These are phyloP conservation scores for Sanghuangporus sanghuang DNA, from an alignment of 1,284 basidiomycete species.

Conservation along the genomic window DNA sequence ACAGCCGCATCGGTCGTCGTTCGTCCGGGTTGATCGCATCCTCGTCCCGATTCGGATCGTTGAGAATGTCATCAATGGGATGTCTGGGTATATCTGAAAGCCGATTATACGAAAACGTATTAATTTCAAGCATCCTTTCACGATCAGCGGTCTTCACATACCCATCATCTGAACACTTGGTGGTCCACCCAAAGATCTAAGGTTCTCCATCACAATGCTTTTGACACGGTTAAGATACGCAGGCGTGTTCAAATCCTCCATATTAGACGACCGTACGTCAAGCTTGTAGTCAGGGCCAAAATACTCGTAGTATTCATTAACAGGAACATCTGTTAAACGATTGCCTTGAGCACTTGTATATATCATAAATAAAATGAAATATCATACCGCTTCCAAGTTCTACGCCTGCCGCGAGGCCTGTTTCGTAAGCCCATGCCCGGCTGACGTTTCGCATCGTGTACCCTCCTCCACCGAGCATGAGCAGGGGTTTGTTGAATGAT, in stretches of 20 bases:
- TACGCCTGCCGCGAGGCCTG: constrained; percentile 93
- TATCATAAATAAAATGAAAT: background rate
- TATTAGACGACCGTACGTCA: constrained; percentile 95
- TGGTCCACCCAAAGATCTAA: constrained; percentile 79
- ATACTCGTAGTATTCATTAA: constrained; percentile 99
- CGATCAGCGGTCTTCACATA: constrained; percentile 29
- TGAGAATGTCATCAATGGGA: constrained; percentile 72
- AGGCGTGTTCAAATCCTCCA: constrained; percentile 92
- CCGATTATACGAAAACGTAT: background rate
- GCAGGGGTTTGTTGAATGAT: constrained; percentile 88
- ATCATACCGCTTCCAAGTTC: constrained; percentile 78
- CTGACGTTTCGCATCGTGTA: constrained; percentile 99
- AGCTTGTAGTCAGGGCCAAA: constrained; percentile 97
- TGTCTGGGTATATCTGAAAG: constrained; percentile 67
- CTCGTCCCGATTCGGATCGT: constrained; percentile 78
- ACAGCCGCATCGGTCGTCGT: constrained; percentile 64
- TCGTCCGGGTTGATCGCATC: constrained; percentile 74
- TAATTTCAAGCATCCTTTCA: background rate
- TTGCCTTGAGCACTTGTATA: background rate
- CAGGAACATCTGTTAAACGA: constrained; percentile 72
- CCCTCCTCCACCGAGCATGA: constrained; percentile 94
- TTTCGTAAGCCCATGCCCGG: constrained; percentile 97
- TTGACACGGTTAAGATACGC: constrained; percentile 94
- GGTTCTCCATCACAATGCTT: constrained; percentile 86
- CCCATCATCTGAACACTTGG: constrained; percentile 89